These are phyloP conservation scores for Paraphaeosphaeria minitans DNA, from an alignment of 2,329 filamentous ascomycete genomes.

Conservation along the genomic window DNA sequence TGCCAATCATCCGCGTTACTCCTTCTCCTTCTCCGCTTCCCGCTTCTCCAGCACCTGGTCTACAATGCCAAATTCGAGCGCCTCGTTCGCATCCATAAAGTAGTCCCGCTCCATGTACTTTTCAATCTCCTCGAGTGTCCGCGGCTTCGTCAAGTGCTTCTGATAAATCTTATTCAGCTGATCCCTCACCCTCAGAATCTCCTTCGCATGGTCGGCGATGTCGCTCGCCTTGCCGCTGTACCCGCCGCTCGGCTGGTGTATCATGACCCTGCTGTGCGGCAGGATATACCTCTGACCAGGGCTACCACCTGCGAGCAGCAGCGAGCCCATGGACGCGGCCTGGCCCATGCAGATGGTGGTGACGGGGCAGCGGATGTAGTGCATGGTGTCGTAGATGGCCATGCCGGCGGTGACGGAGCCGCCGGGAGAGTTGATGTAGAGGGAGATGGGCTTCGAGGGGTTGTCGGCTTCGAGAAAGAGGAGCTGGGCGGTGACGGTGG, in stretches of 20 bases:
- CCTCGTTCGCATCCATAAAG: slow-evolving; percentile 88
- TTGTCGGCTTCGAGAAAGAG: slow-evolving; percentile 98
- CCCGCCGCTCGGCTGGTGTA: slow-evolving; percentile 89
- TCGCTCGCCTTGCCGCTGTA: slow-evolving; percentile 73
- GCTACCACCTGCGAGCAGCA: slow-evolving; percentile 85
- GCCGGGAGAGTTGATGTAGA: slow-evolving; percentile 97
- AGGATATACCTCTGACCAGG: slow-evolving; percentile 85
- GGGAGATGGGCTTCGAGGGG: slow-evolving; percentile 90
- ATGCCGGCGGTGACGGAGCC: slow-evolving; percentile 84
- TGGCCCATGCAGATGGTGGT: slow-evolving; percentile 95
- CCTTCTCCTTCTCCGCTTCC: slow-evolving; percentile 49
- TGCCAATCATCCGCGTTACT: slow-evolving; percentile 7
- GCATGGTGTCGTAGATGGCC: slow-evolving; percentile 99
- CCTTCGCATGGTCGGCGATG: slow-evolving; percentile 95
- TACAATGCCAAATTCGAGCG: slow-evolving; percentile 86
- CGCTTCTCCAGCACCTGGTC: slow-evolving; percentile 81
- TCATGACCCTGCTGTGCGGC: slow-evolving; percentile 94
- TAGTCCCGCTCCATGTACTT: slow-evolving; percentile 97
- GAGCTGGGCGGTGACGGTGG: slow-evolving; percentile 93
- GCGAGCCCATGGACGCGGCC: slow-evolving; percentile 91
- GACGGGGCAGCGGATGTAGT: slow-evolving; percentile 90
- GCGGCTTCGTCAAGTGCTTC: slow-evolving; percentile 78
- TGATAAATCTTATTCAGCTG: slow-evolving; percentile 92
- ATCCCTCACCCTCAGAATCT: slow-evolving; percentile 85
- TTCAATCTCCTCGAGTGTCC: slow-evolving; percentile 81